Percentiles rank a stretch among this genome's conserved stretches.
Evolutionary conservation across 352 stramenopile species (phyloP).

Genomic region (Plasmopara muralis): DNA sequence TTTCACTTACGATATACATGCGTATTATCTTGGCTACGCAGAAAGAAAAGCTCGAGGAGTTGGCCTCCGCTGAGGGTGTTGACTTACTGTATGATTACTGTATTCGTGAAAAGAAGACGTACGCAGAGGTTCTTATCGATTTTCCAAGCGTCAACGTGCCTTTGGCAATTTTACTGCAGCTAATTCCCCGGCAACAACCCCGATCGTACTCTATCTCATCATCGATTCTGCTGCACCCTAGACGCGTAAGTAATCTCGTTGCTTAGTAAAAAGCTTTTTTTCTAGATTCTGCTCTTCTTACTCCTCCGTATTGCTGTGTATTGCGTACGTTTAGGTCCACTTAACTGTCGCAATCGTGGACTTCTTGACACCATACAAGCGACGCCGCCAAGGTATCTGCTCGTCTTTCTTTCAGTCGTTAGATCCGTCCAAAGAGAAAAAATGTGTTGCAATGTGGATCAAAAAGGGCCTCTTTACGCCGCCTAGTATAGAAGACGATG

Average conservation of each 20-base stretch:
- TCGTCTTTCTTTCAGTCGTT: slow-evolving; percentile 73
- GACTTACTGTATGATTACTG: slow-evolving; percentile 93
- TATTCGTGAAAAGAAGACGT: slow-evolving; percentile 88
- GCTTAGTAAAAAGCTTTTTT: not conserved
- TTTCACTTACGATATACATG: slow-evolving; percentile 5
- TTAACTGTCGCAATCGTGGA: slow-evolving; percentile 86
- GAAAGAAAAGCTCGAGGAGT: slow-evolving; percentile 89
- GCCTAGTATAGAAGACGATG: slow-evolving; percentile 31
- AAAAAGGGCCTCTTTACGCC: slow-evolving; percentile 80
- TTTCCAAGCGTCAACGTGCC: slow-evolving; percentile 75
- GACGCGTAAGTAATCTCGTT: slow-evolving; percentile 20
- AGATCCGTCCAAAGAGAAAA: slow-evolving; percentile 28
- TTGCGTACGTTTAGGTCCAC: slow-evolving; percentile 34
- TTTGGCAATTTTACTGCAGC: slow-evolving; percentile 66
- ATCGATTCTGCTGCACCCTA: slow-evolving; percentile 50
- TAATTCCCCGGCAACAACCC: slow-evolving; percentile 81
- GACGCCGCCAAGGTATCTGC: slow-evolving; percentile 74
- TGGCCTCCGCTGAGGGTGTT: slow-evolving; percentile 79
- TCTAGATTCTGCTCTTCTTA: not conserved
- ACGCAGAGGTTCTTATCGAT: slow-evolving; percentile 81
- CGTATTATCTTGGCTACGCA: slow-evolving; percentile 12
- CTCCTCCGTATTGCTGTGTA: not conserved
- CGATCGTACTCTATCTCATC: slow-evolving; percentile 92
- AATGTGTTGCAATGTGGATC: slow-evolving; percentile 72
- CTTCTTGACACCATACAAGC: slow-evolving; percentile 88